Conservation (phyloP, 805 yeast species). For the Wickerhamomyces ciferrii region DNA sequence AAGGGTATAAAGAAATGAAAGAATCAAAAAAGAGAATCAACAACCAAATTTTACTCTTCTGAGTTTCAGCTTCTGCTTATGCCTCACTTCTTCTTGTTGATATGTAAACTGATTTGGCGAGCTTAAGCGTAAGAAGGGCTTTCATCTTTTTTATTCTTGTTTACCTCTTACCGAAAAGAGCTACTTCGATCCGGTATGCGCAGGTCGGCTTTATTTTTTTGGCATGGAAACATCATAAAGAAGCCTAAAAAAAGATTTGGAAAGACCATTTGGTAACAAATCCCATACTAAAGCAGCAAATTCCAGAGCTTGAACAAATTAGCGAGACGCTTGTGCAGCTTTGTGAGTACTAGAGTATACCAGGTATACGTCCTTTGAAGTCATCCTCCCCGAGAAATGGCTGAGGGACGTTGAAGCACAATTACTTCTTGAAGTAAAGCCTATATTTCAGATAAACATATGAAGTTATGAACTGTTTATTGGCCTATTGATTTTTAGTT, state of each 20-base stretch:
- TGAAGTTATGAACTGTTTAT: no score
- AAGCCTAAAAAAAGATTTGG: background rate
- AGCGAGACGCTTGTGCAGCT: background rate
- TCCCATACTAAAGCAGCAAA: background rate
- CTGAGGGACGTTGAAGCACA: background rate
- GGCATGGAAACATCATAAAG: background rate
- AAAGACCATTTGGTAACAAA: background rate
- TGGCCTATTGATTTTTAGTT: no score
- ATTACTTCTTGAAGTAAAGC: background rate
- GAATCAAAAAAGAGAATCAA: background rate
- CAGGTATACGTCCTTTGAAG: background rate
- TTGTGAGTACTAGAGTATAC: no score
- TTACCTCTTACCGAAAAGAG: background rate
- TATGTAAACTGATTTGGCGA: background rate
- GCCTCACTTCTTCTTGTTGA: background rate
- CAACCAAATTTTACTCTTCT: background rate
- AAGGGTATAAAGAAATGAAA: no score
- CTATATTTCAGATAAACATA: no score
- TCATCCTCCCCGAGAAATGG: background rate
- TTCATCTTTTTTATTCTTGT: background rate
- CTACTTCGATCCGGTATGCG: background rate
- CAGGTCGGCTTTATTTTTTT: background rate
- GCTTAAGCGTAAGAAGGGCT: background rate
- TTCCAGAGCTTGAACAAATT: no score
- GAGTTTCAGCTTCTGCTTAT: background rate